A percentile compares a stretch with the other conserved stretches of the same genome.
Conservation (phyloP, 106 monocot species). For the Alisma plantagoaquatica region DNA sequence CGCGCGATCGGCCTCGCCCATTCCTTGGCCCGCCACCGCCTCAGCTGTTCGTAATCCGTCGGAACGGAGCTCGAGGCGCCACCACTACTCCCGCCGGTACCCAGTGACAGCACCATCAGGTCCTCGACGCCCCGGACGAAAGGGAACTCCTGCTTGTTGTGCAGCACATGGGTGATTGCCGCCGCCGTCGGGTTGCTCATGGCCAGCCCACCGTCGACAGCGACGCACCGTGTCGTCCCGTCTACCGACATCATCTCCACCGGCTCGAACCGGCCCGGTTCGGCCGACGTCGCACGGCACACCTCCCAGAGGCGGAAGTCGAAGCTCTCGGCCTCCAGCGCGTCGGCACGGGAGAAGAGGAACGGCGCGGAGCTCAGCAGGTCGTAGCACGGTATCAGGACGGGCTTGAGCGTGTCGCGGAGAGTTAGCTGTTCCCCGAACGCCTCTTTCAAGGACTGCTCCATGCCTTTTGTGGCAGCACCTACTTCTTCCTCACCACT, state of each 20-base stretch:
- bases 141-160: conserved; percentile 2
- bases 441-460: background rate
- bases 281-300: conserved; percentile 30
- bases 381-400: conserved; percentile 70
- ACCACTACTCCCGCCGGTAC: background rate
- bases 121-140: background rate
- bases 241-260: background rate
- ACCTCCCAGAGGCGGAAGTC: conserved; percentile 42
- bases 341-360: conserved; percentile 68
- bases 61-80: background rate
- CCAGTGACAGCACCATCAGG: conserved; percentile 1
- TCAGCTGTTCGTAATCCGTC: background rate
- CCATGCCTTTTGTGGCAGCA: background rate
- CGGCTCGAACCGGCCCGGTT: conserved; percentile 8
- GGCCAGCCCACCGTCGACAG: conserved; percentile 4
- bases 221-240: background rate
- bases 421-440: conserved; percentile 33
- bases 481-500: background rate
- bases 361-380: conserved; percentile 31
- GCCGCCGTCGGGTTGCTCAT: conserved; percentile 7
- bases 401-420: conserved; percentile 38
- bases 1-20: conserved; percentile 1
- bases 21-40: background rate
- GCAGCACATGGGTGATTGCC: conserved; percentile 5
- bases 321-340: conserved; percentile 39